A percentile compares a stretch with the other conserved stretches of the same genome.
These are phyloP conservation scores for Dispira simplex DNA, from an alignment of 192 early-diverging fungal species.

Conservation along the genomic window DNA sequence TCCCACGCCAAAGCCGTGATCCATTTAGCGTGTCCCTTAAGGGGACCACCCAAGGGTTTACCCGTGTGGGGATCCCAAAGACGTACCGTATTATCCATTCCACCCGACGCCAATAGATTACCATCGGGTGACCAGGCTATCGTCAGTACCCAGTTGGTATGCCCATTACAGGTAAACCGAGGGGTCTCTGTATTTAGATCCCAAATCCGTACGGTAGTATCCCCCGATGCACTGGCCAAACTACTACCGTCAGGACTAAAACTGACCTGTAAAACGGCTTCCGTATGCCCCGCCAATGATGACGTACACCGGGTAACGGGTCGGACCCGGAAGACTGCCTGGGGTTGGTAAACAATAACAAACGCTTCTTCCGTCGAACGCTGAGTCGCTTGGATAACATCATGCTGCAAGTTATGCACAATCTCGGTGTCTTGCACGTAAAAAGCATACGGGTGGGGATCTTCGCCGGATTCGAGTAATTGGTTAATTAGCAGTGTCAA, in stretches of 20 bases:
- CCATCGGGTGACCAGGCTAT: slow-evolving; percentile 92
- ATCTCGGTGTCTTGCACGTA: slow-evolving; percentile 80
- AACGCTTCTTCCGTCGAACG: slow-evolving; percentile 83
- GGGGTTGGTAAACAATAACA: slow-evolving; percentile 82
- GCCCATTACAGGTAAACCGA: slow-evolving; percentile 62
- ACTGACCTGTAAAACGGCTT: slow-evolving; percentile 76
- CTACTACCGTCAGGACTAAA: slow-evolving; percentile 84
- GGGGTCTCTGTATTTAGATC: slow-evolving; percentile 97
- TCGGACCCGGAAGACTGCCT: slow-evolving; percentile 89
- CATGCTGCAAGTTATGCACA: slow-evolving; percentile 46
- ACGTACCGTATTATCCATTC: slow-evolving; percentile 85
- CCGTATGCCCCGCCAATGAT: slow-evolving; percentile 76
- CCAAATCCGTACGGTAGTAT: slow-evolving; percentile 92
- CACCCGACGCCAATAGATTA: slow-evolving; percentile 66
- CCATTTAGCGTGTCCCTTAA: slow-evolving; percentile 76
- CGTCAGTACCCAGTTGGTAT: slow-evolving; percentile 84
- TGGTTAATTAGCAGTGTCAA: slow-evolving; percentile 80
- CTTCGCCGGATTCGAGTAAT: slow-evolving; percentile 53
- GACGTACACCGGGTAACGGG: slow-evolving; percentile 87
- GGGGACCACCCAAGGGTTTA: slow-evolving; percentile 51
- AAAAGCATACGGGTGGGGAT: slow-evolving; percentile 89
- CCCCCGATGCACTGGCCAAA: slow-evolving; percentile 91
- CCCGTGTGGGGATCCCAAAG: slow-evolving; percentile 87
- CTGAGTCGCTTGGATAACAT: slow-evolving; percentile 60
- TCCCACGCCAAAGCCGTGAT: slow-evolving; percentile 91